Conservation (phyloP, 2,329 filamentous ascomycete species). For the Exophiala mesophila region DNA sequence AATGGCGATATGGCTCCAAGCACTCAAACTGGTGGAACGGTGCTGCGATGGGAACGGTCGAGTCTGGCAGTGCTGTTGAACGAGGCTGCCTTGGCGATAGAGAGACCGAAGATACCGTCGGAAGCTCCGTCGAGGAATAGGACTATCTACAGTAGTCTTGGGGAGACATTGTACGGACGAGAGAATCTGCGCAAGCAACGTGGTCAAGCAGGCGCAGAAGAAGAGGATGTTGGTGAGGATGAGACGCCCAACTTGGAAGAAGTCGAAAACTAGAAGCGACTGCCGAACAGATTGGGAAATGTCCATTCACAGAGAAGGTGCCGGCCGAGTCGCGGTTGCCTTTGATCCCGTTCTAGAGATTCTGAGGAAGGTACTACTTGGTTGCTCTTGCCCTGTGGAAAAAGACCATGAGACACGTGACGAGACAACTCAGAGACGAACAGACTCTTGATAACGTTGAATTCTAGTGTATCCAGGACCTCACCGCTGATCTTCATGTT, state of each 20-base stretch:
- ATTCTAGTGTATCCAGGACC: too few species aligned
- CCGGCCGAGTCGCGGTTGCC: too few species aligned
- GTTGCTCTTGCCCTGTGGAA: too few species aligned
- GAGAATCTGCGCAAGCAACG: constrained; percentile 37
- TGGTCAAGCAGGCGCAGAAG: constrained; percentile 15
- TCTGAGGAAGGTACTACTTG: too few species aligned
- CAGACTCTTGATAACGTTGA: too few species aligned
- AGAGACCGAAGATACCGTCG: constrained; percentile 2
- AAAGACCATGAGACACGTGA: too few species aligned
- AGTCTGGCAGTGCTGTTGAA: constrained; percentile 20
- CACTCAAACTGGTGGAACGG: not conserved
- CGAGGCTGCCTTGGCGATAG: constrained; percentile 2
- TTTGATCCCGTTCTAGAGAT: too few species aligned
- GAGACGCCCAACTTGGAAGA: not conserved
- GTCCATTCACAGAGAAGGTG: too few species aligned
- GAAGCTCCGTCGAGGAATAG: constrained; percentile 6
- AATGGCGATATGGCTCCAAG: not conserved
- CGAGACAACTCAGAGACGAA: too few species aligned
- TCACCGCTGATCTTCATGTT: too few species aligned
- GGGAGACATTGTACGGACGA: constrained; percentile 34
- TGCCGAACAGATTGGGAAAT: too few species aligned
- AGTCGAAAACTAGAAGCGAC: constrained; percentile 1
- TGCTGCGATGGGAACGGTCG: constrained; percentile 17
- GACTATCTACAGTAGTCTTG: constrained; percentile 21
- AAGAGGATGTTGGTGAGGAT: constrained; percentile 14